phyloP scores from a whole-genome alignment of 768 basidiomycete species.

The Gautieria morchelliformis region DNA sequence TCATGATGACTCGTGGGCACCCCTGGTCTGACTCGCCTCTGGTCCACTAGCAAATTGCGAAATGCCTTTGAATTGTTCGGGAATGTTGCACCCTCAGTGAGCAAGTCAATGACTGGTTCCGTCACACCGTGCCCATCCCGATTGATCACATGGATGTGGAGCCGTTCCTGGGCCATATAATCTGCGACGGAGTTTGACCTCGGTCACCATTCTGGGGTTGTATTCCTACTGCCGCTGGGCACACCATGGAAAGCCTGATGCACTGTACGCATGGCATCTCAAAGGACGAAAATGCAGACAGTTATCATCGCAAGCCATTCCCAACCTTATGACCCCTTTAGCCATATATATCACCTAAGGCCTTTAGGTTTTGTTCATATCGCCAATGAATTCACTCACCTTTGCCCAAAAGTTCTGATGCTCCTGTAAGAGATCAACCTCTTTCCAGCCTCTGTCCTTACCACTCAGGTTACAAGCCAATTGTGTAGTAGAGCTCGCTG shows the following conservation, averaged over 20 bases:
- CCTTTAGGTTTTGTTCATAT: no score
- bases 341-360: no score
- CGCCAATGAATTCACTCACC: conserved; percentile 18
- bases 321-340: no score
- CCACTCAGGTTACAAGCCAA: conserved; percentile 28
- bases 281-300: not conserved
- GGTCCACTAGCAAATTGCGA: not conserved
- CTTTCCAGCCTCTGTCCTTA: conserved; percentile 19
- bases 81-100: not conserved
- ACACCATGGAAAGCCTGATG: not conserved
- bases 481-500: conserved; percentile 16
- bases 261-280: not conserved
- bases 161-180: not conserved
- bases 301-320: not conserved
- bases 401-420: conserved; percentile 36
- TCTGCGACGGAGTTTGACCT: not conserved
- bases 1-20: not conserved
- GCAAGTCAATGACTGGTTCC: not conserved
- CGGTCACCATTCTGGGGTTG: not conserved
- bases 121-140: not conserved
- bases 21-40: not conserved
- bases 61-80: not conserved
- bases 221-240: not conserved
- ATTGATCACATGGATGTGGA: not conserved
- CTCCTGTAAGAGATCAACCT: conserved; percentile 33